Evolutionary conservation across 768 basidiomycete species (phyloP).

Genomic region (Xanthoconium stramineum): DNA sequence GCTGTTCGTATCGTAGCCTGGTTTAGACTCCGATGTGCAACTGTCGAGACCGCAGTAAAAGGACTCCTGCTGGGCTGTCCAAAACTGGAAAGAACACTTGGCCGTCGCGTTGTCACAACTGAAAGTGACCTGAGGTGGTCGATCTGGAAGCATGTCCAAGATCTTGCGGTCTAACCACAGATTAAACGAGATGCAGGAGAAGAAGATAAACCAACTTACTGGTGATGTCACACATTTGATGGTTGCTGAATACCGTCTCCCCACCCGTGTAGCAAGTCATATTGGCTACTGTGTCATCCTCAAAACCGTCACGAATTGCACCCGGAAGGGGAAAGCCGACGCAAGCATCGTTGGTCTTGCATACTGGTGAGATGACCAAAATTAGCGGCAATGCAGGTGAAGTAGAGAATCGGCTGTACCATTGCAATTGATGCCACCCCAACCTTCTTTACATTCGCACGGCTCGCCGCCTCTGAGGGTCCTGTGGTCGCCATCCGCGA

Average conservation of each 20-base stretch:
- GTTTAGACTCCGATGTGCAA: constrained; percentile 50
- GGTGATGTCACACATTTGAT: constrained; percentile 98
- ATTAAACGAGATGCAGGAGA: background rate
- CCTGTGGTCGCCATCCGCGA: constrained; percentile 86
- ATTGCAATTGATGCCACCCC: constrained; percentile 97
- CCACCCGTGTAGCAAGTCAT: constrained; percentile 97
- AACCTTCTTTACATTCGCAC: constrained; percentile 92
- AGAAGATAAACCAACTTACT: constrained; percentile 51
- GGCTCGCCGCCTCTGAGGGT: constrained; percentile 71
- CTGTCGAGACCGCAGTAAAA: constrained; percentile 88
- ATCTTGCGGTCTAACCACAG: constrained; percentile 79
- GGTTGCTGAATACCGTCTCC: constrained; percentile 89
- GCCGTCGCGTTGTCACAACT: constrained; percentile 66
- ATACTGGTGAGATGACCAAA: constrained; percentile 53
- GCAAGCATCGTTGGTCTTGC: constrained; percentile 79
- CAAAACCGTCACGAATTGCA: constrained; percentile 35
- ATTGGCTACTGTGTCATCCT: constrained; percentile 44
- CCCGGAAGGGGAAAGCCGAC: constrained; percentile 67
- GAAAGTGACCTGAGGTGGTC: constrained; percentile 96
- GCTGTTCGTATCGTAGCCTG: constrained; percentile 62
- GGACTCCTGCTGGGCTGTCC: constrained; percentile 91
- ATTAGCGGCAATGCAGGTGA: background rate
- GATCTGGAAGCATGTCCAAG: constrained; percentile 82
- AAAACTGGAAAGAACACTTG: constrained; percentile 95
- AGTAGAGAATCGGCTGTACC: constrained; percentile 46